A percentile compares a stretch with the other conserved stretches of the same genome.
Evolutionary conservation across 164 flowering plant genomes (phyloP).

Genomic region (Annona squamosa): DNA sequence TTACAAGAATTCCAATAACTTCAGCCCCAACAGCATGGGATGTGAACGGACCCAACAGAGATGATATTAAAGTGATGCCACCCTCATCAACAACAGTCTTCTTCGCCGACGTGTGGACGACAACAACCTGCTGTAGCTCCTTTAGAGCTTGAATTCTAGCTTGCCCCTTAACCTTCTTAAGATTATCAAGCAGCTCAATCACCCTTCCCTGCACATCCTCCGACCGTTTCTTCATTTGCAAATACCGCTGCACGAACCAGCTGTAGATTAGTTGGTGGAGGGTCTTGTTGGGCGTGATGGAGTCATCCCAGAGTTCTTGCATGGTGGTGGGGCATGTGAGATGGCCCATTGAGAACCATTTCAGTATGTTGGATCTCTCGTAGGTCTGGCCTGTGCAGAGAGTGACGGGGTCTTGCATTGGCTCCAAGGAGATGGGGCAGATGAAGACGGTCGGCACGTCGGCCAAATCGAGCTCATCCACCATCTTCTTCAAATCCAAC

Average conservation of each 20-base stretch:
- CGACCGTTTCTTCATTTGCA: constrained; percentile 65
- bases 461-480: constrained; percentile 39
- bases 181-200: constrained; percentile 51
- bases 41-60: constrained; percentile 78
- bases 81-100: constrained; percentile 58
- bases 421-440: constrained; percentile 77
- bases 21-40: constrained; percentile 87
- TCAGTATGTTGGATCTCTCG: constrained; percentile 61
- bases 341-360: constrained; percentile 65
- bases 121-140: constrained; percentile 56
- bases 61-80: constrained; percentile 50
- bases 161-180: constrained; percentile 81
- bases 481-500: constrained; percentile 41
- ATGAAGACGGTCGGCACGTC: constrained; percentile 65
- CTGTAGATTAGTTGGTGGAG: constrained; percentile 45
- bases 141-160: constrained; percentile 70
- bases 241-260: constrained; percentile 67
- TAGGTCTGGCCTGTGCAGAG: constrained; percentile 74
- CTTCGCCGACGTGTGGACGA: constrained; percentile 49
- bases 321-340: constrained; percentile 70
- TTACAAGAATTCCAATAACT: constrained; percentile 61
- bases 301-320: constrained; percentile 53
- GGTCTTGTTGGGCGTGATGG: constrained; percentile 56
- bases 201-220: constrained; percentile 81
- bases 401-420: constrained; percentile 80